Evolutionary conservation across 148 eudicot genomes (phyloP).

Genomic region (Vaccinium corymbosum): DNA sequence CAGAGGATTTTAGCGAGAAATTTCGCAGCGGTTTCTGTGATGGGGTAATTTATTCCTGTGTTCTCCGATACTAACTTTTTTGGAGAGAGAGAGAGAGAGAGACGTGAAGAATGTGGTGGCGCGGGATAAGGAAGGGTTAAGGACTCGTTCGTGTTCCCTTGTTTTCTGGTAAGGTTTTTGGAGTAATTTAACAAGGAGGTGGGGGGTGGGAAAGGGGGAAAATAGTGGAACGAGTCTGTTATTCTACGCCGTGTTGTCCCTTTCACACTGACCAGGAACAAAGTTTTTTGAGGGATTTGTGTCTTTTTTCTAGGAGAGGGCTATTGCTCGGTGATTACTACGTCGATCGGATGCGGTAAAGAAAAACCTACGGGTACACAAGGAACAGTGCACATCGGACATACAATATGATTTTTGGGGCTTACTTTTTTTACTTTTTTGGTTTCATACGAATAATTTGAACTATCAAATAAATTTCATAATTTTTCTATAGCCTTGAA

Average conservation of each 20-base stretch:
- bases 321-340: too few relatives aligned
- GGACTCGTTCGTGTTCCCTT: background rate
- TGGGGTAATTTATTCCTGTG: constrained; percentile 4
- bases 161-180: background rate
- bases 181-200: background rate
- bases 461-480: too few relatives aligned
- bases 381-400: too few relatives aligned
- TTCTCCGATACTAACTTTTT: background rate
- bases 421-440: too few relatives aligned
- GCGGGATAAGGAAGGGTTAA: background rate
- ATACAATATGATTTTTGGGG: too few relatives aligned
- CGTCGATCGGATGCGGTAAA: too few relatives aligned
- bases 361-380: too few relatives aligned
- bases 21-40: constrained; percentile 24
- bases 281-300: background rate
- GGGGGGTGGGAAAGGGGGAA: background rate
- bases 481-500: too few relatives aligned
- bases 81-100: background rate
- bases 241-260: background rate
- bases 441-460: too few relatives aligned
- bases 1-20: constrained; percentile 8
- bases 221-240: background rate
- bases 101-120: constrained; percentile 12
- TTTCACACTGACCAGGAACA: background rate
- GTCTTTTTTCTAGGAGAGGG: too few relatives aligned